Base-by-base conservation (phyloP, 441 rosid species). In the Gossypium gossypioides region DNA sequence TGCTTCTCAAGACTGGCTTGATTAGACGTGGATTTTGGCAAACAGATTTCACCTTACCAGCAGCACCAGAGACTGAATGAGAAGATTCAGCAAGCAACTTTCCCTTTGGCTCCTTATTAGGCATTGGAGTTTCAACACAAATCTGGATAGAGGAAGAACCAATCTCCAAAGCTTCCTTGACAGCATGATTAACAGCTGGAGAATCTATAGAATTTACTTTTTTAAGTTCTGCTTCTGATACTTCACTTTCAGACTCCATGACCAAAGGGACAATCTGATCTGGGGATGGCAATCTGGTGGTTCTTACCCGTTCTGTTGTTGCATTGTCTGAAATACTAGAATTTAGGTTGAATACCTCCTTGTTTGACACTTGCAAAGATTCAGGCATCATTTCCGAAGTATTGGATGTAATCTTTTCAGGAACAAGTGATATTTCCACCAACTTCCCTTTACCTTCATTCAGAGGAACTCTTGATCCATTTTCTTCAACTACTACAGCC, bases 401-500 rank as follows among this genome's bases (percentile, higher is more conserved):
- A 75, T 24, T 70, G 7, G 80, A 59, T 37, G 72, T 25, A 10
- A 73, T 66, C 59, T 75, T 75, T 81, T 87, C 91, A 3, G 93
- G 88, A 50, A 84, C 82, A 75, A 88, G 87, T 29, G 96, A 86
- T 68, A 88, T 84, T 80, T 91, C 92, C 24, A 89, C 83, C 13
- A 85, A 54, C 62, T 84, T 86, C 29, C 80, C 81, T 74, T 77
- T 77, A 55, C 84, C 85, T 72, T 83, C 77, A 54, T 68, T 84
- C 27, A 76, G 29, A 50, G 86, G 83, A 63, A 69, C 70, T 52
- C 84, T 83, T 56, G 89, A 81, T 77, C 80, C 84, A 85, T 73
- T 77, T 40, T 87, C 81, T 82, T 88, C 89, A 76, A 85, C 85
- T 60, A 90, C 91, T 24, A 86, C 86, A 50, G 90, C 74, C 77